Evolutionary conservation across 2,329 filamentous ascomycete species (phyloP), one percentile per base, ranked within the genome.

Genomic region (Aureobasidium sp.): DNA sequence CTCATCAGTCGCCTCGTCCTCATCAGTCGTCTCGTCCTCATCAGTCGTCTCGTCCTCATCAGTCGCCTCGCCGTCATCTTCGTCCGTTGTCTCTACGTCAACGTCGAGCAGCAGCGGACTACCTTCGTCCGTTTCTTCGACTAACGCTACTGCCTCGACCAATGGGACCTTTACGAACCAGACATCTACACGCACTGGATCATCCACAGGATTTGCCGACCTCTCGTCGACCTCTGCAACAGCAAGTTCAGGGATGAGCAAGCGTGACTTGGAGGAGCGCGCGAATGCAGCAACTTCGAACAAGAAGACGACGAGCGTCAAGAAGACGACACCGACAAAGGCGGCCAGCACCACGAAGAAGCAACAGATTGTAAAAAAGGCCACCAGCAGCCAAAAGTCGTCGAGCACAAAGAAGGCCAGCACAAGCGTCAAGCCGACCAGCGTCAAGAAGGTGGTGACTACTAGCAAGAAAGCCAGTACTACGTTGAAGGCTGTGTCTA

Each of bases 221-320:
- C 4, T 44, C 9, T 45, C 55, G 14, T 29, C 52, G 31, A 47
- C 7, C 25, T 58, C 55, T 9, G 17, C 42, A 15, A 14, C 41
- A 5, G 39, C 55, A 8, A 48, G 31, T n/a, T 15, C 29, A 14
- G 31, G 37, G 1, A 22, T 60, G 45, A 51, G 36, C 1, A 51
- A 51, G 17, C 57, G 57, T 42, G 57, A 51, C n/a, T 27, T 60
- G 22, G 45, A 49, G 2, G 45, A 60, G n/a, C 57, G 44, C 22
- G 45, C 14, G 22, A 34, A 39, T 15, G 27, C 14, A 5, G 22
- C 6, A 3, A 48, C 37, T 22, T 48, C 44, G 5, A 39, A 12
- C 27, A 57, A 57, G 39, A 39, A 44, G 53, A 57, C 36, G n/a
- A 48, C 55, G 4, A 58, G 39, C 29, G 20, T 11, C 29, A 47